Evolutionary conservation across 306 rosid genomes (phyloP), one percentile per base, ranked within the genome.

Genomic region (Quercus rubra): DNA sequence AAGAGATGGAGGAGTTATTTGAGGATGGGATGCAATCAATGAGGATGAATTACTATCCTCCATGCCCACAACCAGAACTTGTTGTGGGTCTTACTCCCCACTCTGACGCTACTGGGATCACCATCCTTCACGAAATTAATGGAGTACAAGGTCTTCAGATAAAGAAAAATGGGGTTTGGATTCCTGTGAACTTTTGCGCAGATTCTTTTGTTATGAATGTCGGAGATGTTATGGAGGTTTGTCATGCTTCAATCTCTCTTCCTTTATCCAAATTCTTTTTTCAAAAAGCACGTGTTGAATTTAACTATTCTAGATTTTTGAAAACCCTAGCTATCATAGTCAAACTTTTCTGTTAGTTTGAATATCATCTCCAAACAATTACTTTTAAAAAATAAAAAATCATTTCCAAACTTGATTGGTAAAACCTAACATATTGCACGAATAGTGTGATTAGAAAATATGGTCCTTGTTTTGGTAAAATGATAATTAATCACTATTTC

Each of bases 191-290:
- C 51, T 83, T 92, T 76, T 80, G 38, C 3, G 71, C 76, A 25
- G 70, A 82, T 62, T 93, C 94, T 74, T 87, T 94, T 81, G 86
- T 87, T 12, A 90, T 94, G 71, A 89, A 92, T 54, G 82, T 92
- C 21, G 98, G 98, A n/a, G 98, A 94, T 83, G 76, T 87, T 7
- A 63, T 92, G 57, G 94, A 92, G 98, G 98, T 93, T n/a, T 33
- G 70, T 76, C 85, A 75, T 70, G 13, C 13, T 79, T 15, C 72
- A 67, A 27, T 49, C 31, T 71, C 8, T 20, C 15, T 70, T 31
- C 52, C 19, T 8, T 8, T 8, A 41, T 41, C 11, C 46, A 41
- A 41, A 41, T 41, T 41, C 12, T 8, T 41, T 41, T 41, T 8
- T 41, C 46, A 41, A 41, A 41, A 41, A 41, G 46, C 46, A 41